A percentile compares a stretch with the other conserved stretches of the same genome.
phyloP scores from a whole-genome alignment of 2,329 filamentous ascomycete genomes.

The Colletotrichum agaves region DNA sequence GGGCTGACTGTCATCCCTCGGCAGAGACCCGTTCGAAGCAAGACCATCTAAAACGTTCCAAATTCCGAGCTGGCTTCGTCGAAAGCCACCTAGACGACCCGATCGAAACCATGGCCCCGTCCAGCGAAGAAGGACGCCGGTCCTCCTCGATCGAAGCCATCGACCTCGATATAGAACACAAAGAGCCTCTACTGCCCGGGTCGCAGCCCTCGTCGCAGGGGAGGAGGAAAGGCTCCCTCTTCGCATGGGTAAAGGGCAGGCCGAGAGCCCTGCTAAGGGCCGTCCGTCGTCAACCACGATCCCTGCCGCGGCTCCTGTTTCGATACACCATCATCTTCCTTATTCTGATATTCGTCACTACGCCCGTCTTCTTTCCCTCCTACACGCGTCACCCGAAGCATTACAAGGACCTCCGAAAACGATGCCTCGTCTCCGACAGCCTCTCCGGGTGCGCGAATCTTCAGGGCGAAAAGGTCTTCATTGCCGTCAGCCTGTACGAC shows the following conservation, averaged over 20 bases:
- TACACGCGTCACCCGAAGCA: conserved; percentile 54
- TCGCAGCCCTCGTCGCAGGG: neutral
- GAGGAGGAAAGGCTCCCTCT: conserved; percentile 6
- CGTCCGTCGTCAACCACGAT: conserved; percentile 35
- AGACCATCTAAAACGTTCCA: neutral
- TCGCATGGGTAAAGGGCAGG: conserved; percentile 28
- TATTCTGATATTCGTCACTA: conserved; percentile 45
- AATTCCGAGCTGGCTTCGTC: neutral
- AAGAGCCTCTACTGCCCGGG: conserved; percentile 25
- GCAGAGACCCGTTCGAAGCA: no score
- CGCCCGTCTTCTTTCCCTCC: conserved; percentile 54
- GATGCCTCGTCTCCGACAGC: conserved; percentile 44
- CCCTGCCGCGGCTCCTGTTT: conserved; percentile 29
- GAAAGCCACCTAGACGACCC: neutral
- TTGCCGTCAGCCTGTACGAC: conserved; percentile 78
- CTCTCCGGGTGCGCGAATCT: conserved; percentile 51
- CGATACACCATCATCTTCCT: conserved; percentile 44
- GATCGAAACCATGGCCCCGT: conserved; percentile 2
- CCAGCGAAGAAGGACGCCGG: conserved; percentile 2
- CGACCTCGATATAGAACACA: conserved; percentile 27
- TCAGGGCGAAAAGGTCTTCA: conserved; percentile 74
- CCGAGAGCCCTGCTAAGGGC: conserved; percentile 26
- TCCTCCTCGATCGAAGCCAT: conserved; percentile 22
- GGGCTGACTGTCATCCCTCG: no score
- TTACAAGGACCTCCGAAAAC: conserved; percentile 46